Evolutionary conservation across 108 stramenopile species (phyloP).

Genomic region (Pseudonitzschia multiseries): DNA sequence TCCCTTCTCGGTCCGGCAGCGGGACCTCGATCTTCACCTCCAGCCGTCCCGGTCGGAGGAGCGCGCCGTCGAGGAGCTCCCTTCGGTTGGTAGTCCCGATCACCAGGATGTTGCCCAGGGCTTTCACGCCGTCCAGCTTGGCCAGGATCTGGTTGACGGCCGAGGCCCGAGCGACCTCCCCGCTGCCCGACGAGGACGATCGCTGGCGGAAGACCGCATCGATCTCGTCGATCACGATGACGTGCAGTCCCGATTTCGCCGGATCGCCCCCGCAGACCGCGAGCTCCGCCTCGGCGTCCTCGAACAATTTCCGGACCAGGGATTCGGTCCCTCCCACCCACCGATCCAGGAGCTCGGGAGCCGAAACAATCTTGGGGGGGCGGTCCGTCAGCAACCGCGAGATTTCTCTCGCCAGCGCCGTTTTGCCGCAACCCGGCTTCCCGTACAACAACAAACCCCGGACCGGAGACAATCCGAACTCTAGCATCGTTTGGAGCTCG

Average conservation of each 20-base stretch:
- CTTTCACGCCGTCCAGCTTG: constrained; percentile 79
- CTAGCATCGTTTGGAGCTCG: constrained; percentile 83
- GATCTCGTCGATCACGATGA: constrained; percentile 97
- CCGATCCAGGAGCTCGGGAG: constrained; percentile 95
- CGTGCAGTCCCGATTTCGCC: constrained; percentile 77
- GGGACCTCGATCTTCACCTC: constrained; percentile 89
- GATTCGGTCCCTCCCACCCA: constrained; percentile 94
- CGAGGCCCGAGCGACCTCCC: constrained; percentile 77
- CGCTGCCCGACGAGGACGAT: constrained; percentile 66
- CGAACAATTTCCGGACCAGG: constrained; percentile 91
- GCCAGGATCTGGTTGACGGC: constrained; percentile 82
- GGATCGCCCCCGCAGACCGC: constrained; percentile 69
- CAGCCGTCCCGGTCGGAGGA: constrained; percentile 90
- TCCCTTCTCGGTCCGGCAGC: constrained; percentile 52
- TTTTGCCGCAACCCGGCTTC: constrained; percentile 92
- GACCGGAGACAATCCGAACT: constrained; percentile 85
- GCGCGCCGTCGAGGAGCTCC: constrained; percentile 90
- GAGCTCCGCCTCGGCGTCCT: constrained; percentile 91
- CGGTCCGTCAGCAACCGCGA: constrained; percentile 83
- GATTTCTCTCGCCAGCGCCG: constrained; percentile 89
- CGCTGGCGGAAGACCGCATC: constrained; percentile 91
- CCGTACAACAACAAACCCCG: constrained; percentile 76
- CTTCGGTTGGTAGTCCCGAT: constrained; percentile 96
- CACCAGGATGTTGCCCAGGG: constrained; percentile 82
- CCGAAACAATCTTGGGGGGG: constrained; percentile 89